These are phyloP conservation scores for Stagonosporopsis chrysanthemi DNA, from an alignment of 2,329 filamentous ascomycete species.

Conservation along the genomic window DNA sequence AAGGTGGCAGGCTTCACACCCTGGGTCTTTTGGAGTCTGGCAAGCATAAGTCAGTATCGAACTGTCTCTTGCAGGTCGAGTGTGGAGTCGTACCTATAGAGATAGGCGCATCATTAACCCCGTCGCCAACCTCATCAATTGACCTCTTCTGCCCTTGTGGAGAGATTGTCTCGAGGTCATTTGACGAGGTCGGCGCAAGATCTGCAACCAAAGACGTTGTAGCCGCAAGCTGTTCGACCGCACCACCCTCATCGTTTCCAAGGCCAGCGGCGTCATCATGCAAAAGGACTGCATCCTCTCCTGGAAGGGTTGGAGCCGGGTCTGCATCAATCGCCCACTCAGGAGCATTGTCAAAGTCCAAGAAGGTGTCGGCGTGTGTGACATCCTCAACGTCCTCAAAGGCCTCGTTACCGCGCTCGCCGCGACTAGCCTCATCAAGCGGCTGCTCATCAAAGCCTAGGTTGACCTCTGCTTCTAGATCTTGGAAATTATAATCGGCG, in stretches of 20 bases:
- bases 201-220: constrained; percentile 39
- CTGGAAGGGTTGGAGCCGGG: constrained; percentile 14
- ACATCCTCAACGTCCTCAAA: constrained; percentile 20
- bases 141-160: constrained; percentile 45
- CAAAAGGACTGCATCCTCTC: constrained; percentile 15
- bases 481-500: constrained; percentile 30
- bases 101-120: constrained; percentile 35
- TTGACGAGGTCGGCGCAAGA: constrained; percentile 35
- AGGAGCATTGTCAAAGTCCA: constrained; percentile 30
- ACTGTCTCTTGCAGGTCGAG: constrained; percentile 3
- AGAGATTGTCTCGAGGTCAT: constrained; percentile 31
- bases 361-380: constrained; percentile 25
- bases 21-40: constrained; percentile 44
- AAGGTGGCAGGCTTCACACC: constrained; percentile 39
- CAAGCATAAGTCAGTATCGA: constrained; percentile 20
- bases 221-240: constrained; percentile 32
- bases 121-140: constrained; percentile 44
- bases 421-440: constrained; percentile 13
- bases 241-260: constrained; percentile 35
- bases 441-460: constrained; percentile 22
- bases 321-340: constrained; percentile 31
- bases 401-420: constrained; percentile 15
- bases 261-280: constrained; percentile 23
- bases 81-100: constrained; percentile 35
- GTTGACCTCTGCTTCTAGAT: constrained; percentile 24